These are phyloP conservation scores for Tephrocybe sp. DNA, from an alignment of 768 basidiomycete species.

Conservation along the genomic window DNA sequence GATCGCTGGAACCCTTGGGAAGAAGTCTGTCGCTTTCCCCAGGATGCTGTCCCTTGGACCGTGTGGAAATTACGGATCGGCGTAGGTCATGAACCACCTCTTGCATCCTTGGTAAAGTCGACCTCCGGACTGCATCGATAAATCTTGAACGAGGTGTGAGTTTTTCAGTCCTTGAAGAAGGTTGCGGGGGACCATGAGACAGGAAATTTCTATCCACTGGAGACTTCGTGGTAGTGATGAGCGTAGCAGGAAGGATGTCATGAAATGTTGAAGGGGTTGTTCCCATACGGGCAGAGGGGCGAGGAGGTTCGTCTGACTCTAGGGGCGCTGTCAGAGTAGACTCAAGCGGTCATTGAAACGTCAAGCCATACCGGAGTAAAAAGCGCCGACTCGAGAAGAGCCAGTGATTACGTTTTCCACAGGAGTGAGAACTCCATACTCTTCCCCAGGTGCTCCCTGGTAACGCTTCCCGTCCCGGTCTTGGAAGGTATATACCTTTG, in stretches of 20 bases:
- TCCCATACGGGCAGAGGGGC: conserved; percentile 8
- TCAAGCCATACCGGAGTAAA: conserved; percentile 29
- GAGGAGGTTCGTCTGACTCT: conserved; percentile 4
- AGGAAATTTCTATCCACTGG: conserved; percentile 16
- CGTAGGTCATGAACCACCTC: conserved; percentile 34
- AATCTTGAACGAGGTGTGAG: conserved; percentile 18
- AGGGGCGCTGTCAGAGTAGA: neutral
- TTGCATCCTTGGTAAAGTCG: conserved; percentile 40
- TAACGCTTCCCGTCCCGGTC: conserved; percentile 46
- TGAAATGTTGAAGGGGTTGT: conserved; percentile 36
- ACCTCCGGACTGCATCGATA: conserved; percentile 30
- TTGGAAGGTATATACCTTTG: conserved; percentile 47
- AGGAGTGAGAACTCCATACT: conserved; percentile 44
- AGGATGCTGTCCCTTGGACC: conserved; percentile 20
- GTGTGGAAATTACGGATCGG: conserved; percentile 39
- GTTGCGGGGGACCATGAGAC: conserved; percentile 10
- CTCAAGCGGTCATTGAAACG: no score
- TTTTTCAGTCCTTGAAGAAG: neutral
- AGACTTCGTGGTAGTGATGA: conserved; percentile 41
- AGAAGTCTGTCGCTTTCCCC: conserved; percentile 14
- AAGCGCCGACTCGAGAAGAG: conserved; percentile 21
- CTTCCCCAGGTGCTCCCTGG: conserved; percentile 40
- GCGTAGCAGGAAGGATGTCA: conserved; percentile 44
- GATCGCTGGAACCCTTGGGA: conserved; percentile 1
- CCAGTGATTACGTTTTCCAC: conserved; percentile 23